A percentile compares a stretch with the other conserved stretches of the same genome.
Conservation (phyloP, 805 yeast species). For the Candida glaebosa region DNA sequence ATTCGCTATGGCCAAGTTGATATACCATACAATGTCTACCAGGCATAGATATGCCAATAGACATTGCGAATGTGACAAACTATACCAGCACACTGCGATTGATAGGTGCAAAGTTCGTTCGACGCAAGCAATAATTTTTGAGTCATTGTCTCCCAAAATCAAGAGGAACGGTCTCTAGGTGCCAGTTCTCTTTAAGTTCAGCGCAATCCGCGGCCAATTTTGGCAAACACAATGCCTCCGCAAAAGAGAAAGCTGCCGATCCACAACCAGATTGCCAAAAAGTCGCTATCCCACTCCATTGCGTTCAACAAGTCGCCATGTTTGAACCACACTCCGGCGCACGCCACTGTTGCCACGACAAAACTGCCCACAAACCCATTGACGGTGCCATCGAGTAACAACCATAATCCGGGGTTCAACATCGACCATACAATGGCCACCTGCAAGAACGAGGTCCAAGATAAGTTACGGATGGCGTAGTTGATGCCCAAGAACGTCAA, state of each 20-base stretch:
- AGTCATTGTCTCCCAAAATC: no score
- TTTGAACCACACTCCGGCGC: slow-evolving; percentile 27
- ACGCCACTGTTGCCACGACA: slow-evolving; percentile 27
- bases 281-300: slow-evolving; percentile 17
- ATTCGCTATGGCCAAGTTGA: no score
- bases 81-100: no score
- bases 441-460: slow-evolving; percentile 66
- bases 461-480: slow-evolving; percentile 64
- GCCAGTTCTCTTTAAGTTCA: no score
- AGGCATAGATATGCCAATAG: no score
- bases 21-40: no score
- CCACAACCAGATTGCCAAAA: slow-evolving; percentile 48
- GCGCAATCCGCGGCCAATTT: no score
- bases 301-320: slow-evolving; percentile 19
- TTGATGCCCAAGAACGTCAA: slow-evolving; percentile 69
- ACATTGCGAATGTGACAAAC: no score
- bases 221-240: slow-evolving; percentile 65
- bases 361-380: slow-evolving; percentile 46
- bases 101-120: no score
- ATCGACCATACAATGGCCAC: slow-evolving; percentile 62
- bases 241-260: slow-evolving; percentile 63
- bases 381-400: slow-evolving; percentile 56
- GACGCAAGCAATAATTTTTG: no score
- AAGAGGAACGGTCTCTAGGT: no score
- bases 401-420: slow-evolving; percentile 65